A percentile compares a stretch with the other conserved stretches of the same genome.
phyloP scores from a whole-genome alignment of 768 basidiomycete species.

The Fomitopsis serialis region DNA sequence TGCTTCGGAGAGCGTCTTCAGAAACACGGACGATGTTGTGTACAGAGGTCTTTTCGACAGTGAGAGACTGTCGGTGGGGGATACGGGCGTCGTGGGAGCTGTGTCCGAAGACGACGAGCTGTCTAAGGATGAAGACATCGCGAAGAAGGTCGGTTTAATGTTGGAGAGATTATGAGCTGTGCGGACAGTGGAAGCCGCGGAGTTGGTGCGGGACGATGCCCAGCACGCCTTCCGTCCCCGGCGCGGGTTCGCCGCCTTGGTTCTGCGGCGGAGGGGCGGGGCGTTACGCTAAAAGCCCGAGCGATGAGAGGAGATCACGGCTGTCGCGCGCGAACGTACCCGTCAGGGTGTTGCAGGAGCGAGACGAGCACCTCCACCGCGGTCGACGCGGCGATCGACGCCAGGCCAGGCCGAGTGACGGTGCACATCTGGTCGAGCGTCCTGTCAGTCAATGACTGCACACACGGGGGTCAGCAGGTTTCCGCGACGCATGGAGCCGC shows the following conservation, averaged over 20 bases:
- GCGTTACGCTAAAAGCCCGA: slow-evolving; percentile 51
- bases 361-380: slow-evolving; percentile 94
- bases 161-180: no score
- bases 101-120: neutral
- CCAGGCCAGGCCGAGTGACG: slow-evolving; percentile 91
- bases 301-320: neutral
- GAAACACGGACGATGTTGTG: slow-evolving; percentile 59
- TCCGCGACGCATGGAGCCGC: neutral
- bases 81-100: neutral
- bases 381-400: slow-evolving; percentile 85
- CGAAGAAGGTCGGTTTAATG: neutral
- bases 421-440: slow-evolving; percentile 99
- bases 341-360: slow-evolving; percentile 86
- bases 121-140: neutral
- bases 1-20: slow-evolving; percentile 46
- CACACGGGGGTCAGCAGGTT: neutral
- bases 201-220: slow-evolving; percentile 93
- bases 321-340: slow-evolving; percentile 45
- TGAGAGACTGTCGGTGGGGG: neutral
- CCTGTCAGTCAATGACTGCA: no score
- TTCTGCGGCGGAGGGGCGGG: slow-evolving; percentile 57
- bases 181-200: slow-evolving; percentile 55
- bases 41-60: slow-evolving; percentile 20
- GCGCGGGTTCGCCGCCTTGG: slow-evolving; percentile 14
- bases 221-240: slow-evolving; percentile 48